These are phyloP conservation scores for Calonectria naviculata DNA, from an alignment of 2,329 filamentous ascomycete genomes.

Conservation along the genomic window DNA sequence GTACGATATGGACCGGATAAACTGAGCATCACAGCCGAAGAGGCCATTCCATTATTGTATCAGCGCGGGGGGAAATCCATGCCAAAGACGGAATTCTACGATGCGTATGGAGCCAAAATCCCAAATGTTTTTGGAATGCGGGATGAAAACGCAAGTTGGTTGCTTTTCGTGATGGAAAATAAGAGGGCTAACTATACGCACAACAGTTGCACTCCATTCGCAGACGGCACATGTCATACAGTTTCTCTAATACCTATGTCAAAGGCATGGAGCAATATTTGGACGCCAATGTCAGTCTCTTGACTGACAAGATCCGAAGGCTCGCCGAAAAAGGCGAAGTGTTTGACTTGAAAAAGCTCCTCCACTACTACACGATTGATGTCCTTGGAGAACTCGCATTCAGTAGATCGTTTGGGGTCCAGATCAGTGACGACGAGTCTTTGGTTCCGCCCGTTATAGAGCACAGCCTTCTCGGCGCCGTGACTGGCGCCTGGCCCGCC, in stretches of 20 bases:
- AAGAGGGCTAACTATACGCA: not conserved
- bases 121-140: slow-evolving; percentile 27
- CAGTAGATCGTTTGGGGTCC: slow-evolving; percentile 21
- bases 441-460: slow-evolving; percentile 15
- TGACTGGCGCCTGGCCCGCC: slow-evolving; percentile 22
- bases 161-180: not conserved
- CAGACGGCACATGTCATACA: slow-evolving; percentile 27
- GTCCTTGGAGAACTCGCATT: slow-evolving; percentile 25
- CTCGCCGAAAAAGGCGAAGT: not conserved
- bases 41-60: slow-evolving; percentile 19
- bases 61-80: slow-evolving; percentile 19
- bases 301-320: slow-evolving; percentile 4
- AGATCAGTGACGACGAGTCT: slow-evolving; percentile 18
- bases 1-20: slow-evolving; percentile 27
- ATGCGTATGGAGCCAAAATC: slow-evolving; percentile 24
- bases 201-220: slow-evolving; percentile 22
- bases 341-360: slow-evolving; percentile 24
- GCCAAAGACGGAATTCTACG: slow-evolving; percentile 27
- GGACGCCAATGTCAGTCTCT: slow-evolving; percentile 11
- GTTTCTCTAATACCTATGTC: slow-evolving; percentile 22
- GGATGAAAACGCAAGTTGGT: slow-evolving; percentile 1
- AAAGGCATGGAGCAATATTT: slow-evolving; percentile 26
- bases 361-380: slow-evolving; percentile 25
- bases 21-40: slow-evolving; percentile 22
- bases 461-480: slow-evolving; percentile 18